Conservation (phyloP, 2,329 filamentous ascomycete species). For the Pseudonectria foliicola region DNA sequence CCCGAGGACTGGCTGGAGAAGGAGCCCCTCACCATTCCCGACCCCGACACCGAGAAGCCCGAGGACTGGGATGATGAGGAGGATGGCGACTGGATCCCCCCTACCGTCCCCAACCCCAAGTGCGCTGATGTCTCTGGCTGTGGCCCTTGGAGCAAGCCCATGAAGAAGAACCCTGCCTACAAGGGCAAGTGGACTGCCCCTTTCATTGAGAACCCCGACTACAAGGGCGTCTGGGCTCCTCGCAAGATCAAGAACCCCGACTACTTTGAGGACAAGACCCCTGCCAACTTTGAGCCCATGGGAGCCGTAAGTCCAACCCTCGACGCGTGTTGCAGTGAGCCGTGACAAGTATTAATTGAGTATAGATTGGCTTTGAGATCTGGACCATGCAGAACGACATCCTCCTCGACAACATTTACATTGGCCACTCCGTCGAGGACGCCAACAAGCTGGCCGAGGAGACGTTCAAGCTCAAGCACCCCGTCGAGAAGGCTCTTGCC, state of each 20-base stretch:
- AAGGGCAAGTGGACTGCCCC: constrained; percentile 98
- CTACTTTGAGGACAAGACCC: constrained; percentile 96
- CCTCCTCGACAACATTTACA: constrained; percentile 99
- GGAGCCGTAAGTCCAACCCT: constrained; percentile 68
- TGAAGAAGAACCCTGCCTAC: constrained; percentile 92
- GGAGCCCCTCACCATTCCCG: constrained; percentile 73
- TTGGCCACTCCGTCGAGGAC: constrained; percentile 92
- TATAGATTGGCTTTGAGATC: constrained; percentile 92
- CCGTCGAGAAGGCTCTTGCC: constrained; percentile 73
- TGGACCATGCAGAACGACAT: constrained; percentile 99
- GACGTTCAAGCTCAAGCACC: constrained; percentile 84
- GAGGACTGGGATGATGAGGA: constrained; percentile 99
- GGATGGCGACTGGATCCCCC: constrained; percentile 93
- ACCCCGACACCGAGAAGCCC: constrained; percentile 94
- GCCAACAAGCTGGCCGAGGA: constrained; percentile 82
- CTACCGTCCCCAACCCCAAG: constrained; percentile 91
- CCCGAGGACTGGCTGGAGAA: constrained; percentile 95
- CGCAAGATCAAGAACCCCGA: constrained; percentile 95
- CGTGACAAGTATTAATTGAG: constrained; percentile 10
- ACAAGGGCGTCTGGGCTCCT: constrained; percentile 94
- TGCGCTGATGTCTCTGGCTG: constrained; percentile 90
- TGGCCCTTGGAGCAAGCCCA: constrained; percentile 83
- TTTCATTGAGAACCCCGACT: constrained; percentile 91
- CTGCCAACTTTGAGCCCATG: constrained; percentile 95
- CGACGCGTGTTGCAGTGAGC: not conserved